These are phyloP conservation scores for Pisolithus microcarpus DNA, from an alignment of 768 basidiomycete genomes.

Conservation along the genomic window DNA sequence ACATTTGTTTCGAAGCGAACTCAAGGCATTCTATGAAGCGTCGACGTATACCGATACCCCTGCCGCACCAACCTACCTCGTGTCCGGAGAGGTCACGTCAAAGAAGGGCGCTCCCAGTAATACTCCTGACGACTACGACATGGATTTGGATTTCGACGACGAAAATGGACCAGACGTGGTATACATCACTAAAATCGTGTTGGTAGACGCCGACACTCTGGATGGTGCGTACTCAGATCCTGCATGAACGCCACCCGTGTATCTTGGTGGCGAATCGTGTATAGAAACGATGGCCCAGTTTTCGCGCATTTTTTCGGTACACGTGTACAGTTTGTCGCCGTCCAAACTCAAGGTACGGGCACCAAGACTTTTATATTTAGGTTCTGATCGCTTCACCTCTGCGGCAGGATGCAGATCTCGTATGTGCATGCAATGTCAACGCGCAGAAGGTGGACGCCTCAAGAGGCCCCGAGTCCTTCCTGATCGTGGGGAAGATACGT, in stretches of 20 bases:
- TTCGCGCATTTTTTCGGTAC: constrained; percentile 43
- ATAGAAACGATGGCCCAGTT: constrained; percentile 52
- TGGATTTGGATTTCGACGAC: constrained; percentile 32
- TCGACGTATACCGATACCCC: constrained; percentile 27
- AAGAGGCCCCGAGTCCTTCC: constrained; percentile 8
- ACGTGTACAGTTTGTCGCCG: constrained; percentile 70
- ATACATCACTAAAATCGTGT: constrained; percentile 40
- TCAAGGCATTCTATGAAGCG: constrained; percentile 49
- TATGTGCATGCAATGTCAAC: constrained; percentile 29
- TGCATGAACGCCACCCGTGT: not conserved
- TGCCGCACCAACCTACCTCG: constrained; percentile 57
- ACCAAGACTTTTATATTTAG: not conserved
- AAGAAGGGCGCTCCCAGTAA: constrained; percentile 1
- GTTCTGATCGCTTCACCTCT: not conserved
- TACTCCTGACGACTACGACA: constrained; percentile 15
- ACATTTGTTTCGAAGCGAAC: constrained; percentile 41
- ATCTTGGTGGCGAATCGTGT: not conserved
- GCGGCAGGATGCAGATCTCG: constrained; percentile 38
- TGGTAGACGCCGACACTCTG: constrained; percentile 59
- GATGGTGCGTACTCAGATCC: constrained; percentile 41
- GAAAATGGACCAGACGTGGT: constrained; percentile 39
- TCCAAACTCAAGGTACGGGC: constrained; percentile 42
- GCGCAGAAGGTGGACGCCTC: constrained; percentile 29
- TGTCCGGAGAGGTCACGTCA: constrained; percentile 48
- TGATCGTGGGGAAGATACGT: constrained; percentile 38